These are phyloP conservation scores for Pseudevernia furfuracea DNA, from an alignment of 495 filamentous ascomycete genomes.

Conservation along the genomic window DNA sequence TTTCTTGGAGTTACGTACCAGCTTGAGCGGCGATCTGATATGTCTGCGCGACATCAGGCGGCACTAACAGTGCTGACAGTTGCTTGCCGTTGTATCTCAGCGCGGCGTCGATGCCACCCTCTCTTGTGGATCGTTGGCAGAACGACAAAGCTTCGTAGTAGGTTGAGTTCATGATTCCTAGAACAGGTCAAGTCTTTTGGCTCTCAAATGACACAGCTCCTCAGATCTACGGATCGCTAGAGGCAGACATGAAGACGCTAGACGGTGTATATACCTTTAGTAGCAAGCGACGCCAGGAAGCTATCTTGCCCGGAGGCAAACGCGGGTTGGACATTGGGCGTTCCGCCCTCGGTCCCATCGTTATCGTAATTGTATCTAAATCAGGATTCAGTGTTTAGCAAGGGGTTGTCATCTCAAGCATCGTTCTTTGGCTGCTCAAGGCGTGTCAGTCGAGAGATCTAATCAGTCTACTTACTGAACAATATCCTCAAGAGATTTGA, in stretches of 20 bases:
- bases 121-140: constrained; percentile 49
- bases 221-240: not conserved
- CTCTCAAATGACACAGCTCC: not conserved
- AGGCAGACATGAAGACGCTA: not conserved
- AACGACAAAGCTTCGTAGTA: constrained; percentile 59
- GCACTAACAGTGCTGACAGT: constrained; percentile 56
- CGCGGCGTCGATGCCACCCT: constrained; percentile 62
- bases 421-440: too few species aligned
- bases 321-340: constrained; percentile 53
- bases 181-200: not conserved
- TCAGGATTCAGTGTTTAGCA: not conserved
- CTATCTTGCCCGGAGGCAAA: constrained; percentile 65
- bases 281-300: constrained; percentile 53
- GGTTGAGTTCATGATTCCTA: constrained; percentile 51
- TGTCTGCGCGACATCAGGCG: constrained; percentile 57
- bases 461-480: constrained; percentile 32
- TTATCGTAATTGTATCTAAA: constrained; percentile 54
- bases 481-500: constrained; percentile 59
- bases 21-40: constrained; percentile 49
- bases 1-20: constrained; percentile 28
- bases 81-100: constrained; percentile 41
- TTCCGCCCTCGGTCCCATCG: constrained; percentile 61
- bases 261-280: constrained; percentile 31
- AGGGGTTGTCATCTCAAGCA: not conserved
- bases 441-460: not conserved